Conservation (phyloP, 331 rosid genomes). For the Malus hybrid region DNA sequence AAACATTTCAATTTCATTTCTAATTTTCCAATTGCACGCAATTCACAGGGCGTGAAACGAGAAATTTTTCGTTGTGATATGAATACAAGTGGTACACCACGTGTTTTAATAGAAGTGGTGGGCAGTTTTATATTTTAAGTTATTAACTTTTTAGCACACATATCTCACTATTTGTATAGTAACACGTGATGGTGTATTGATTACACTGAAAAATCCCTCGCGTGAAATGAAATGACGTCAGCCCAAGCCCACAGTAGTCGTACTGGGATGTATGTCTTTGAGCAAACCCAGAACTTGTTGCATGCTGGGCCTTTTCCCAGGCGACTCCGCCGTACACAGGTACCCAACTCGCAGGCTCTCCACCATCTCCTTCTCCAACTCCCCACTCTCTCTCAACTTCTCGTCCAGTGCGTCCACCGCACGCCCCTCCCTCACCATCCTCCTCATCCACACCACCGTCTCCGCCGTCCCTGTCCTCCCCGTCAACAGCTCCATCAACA, state of each 20-base stretch:
- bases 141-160: too few relatives aligned
- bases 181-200: too few relatives aligned
- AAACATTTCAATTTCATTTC: background rate
- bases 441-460: slow-evolving; percentile 77
- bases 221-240: slow-evolving; percentile 14
- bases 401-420: slow-evolving; percentile 49
- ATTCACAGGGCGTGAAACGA: background rate
- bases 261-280: slow-evolving; percentile 54
- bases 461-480: slow-evolving; percentile 77
- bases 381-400: slow-evolving; percentile 33
- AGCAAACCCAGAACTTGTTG: slow-evolving; percentile 84
- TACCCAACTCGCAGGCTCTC: slow-evolving; percentile 91
- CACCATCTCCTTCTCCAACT: slow-evolving; percentile 52
- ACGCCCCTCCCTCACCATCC: slow-evolving; percentile 67
- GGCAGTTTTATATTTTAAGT: too few relatives aligned
- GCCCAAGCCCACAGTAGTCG: background rate
- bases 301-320: slow-evolving; percentile 84
- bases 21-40: background rate
- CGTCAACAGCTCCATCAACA: slow-evolving; percentile 82
- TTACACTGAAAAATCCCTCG: too few relatives aligned
- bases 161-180: too few relatives aligned
- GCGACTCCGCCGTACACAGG: slow-evolving; percentile 82
- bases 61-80: too few relatives aligned
- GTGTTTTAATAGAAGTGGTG: too few relatives aligned
- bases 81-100: too few relatives aligned